Evolutionary conservation across 108 stramenopile species (phyloP), one percentile per base, ranked within the genome.

Genomic region (Pinguiococcus pyrenoidosus): DNA sequence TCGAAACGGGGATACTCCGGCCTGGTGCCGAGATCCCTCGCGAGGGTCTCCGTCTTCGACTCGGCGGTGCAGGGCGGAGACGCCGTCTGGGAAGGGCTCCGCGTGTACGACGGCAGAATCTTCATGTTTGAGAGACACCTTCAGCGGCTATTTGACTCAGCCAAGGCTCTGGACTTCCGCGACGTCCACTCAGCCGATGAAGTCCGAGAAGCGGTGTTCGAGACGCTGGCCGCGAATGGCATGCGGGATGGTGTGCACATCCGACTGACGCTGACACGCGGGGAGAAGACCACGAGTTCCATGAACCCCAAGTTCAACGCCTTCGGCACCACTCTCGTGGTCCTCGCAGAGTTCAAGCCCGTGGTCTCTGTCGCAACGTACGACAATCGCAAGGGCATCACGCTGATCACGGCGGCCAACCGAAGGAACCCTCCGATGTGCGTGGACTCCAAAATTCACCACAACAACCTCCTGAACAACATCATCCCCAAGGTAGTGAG

Each of bases 261-360:
- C 66, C 63, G 91, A 18, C 61, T 92, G 8, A 88, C 91, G 0
- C 52, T 92, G 29, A 86, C 87, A 6, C 72, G 91, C 2, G 91
- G 91, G 2, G 76, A 79, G 46, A 92, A 89, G 64, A 76, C 66
- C 28, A 89, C 87, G 6, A 72, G 67, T 13, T 73, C 74, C 32
- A 86, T 87, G 87, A 86, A 89, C 70, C 91, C 91, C 1, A 58
- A 58, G 5, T 89, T 89, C 57, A 87, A 89, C 61, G 79, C 86
- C 4, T 86, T 86, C 40, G 91, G 91, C 10, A 86, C 84, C 27
- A 88, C 84, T 13, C 58, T 92, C 18, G 82, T 87, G 34, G 78
- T 89, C 35, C 46, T 89, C 12, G 72, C 87, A 3, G 90, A 92
- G 54, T 87, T 82, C 80, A 87, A 89, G 55, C 79, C 85, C 0